Evolutionary conservation across 805 yeast genomes (phyloP), one percentile per base, ranked within the genome.

Genomic region (Saturnispora silvae): DNA sequence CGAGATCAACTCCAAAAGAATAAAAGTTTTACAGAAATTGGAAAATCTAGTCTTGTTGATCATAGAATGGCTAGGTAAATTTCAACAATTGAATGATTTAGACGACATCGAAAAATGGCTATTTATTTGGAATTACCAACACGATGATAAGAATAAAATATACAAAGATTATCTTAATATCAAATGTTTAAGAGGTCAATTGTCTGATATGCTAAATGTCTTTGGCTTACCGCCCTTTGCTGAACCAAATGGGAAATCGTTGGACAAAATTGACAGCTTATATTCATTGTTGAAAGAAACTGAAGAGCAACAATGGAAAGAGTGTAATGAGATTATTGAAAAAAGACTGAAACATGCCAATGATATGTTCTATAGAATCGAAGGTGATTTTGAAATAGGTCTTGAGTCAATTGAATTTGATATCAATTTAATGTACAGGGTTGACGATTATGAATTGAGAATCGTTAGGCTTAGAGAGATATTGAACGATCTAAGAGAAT

Each of bases 401-500:
- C 45, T 32, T 44, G 50, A 33, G 27, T 37, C 29, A 44, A 48
- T 40, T 14, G 44, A 33, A 24, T 31, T 15, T 15, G 45, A 35
- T 24, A 31, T 36, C n/a, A 28, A 27, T 20, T 18, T 36, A 15
- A 43, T 59, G 31, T 56, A 40, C 24, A 41, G 37, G 29, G 24
- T 37, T 28, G 33, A 17, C 19, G 23, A 37, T 20, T 28, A 32
- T 24, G 35, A 41, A 33, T 17, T 39, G 33, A 20, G 37, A 11
- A 52, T 48, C 23, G 54, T 48, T 11, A 18, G 34, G 25, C 52
- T 67, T 10, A 54, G 62, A 2, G 45, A 47, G 13, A 45, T 64
- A 15, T 44, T 59, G 31, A 59, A 53, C n/a, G 59, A 59, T 33
- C 45, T 68, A 23, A 50, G 50, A 30, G 60, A 64, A 1, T 41